Percentiles rank a stretch among this genome's conserved stretches.
Conservation (phyloP, 2,329 filamentous ascomycete species). For the Cadophora gregata region DNA sequence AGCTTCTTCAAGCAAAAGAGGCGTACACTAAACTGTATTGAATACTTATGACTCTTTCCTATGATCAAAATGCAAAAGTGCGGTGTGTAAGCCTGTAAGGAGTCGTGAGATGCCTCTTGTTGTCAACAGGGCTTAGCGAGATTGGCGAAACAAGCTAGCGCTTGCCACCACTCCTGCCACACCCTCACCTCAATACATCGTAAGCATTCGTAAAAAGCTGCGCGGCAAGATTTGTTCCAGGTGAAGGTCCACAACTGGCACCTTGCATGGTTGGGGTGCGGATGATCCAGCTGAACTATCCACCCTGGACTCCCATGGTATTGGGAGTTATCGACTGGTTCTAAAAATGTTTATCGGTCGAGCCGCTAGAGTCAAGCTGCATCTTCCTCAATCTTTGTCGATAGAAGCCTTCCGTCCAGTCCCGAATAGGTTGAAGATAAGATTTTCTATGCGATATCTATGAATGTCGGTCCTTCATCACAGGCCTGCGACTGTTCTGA, state of each 20-base stretch:
- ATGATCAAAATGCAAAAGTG: background rate
- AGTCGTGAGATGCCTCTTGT: background rate
- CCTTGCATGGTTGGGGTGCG: background rate
- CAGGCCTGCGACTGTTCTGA: background rate
- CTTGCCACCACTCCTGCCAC: background rate
- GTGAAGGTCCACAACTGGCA: background rate
- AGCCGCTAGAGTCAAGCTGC: background rate
- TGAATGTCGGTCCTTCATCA: background rate
- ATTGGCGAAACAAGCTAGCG: background rate
- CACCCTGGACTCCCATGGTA: background rate
- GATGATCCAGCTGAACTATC: background rate
- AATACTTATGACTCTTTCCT: background rate
- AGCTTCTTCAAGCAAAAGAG: background rate
- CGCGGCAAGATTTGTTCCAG: background rate
- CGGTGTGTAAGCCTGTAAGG: background rate
- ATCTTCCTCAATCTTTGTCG: background rate
- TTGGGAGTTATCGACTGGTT: background rate
- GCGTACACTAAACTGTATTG: background rate
- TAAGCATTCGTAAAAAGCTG: background rate
- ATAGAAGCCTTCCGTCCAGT: background rate
- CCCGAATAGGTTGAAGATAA: background rate
- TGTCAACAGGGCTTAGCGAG: constrained; percentile 7
- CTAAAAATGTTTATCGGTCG: background rate
- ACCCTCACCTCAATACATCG: background rate
- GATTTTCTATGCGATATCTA: background rate